These are phyloP conservation scores for Pseudodiploospora longispora DNA, from an alignment of 2,329 filamentous ascomycete genomes.

Conservation along the genomic window DNA sequence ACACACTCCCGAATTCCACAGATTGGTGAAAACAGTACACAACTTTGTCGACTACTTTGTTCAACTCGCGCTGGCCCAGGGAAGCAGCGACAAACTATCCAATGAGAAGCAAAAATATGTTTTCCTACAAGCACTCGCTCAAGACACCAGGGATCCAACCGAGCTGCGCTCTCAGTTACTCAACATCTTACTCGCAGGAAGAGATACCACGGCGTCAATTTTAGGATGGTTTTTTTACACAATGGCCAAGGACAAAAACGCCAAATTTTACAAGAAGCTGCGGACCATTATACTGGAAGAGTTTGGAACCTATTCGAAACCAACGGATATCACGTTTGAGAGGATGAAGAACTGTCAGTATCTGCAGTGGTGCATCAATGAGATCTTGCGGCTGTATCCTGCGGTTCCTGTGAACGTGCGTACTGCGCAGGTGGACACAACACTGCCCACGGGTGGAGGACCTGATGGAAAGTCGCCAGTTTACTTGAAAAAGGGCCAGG, in stretches of 20 bases:
- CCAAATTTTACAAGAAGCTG: conserved; percentile 32
- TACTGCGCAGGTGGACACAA: conserved; percentile 30
- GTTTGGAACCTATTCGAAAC: conserved; percentile 40
- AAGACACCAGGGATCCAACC: conserved; percentile 22
- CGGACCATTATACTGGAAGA: conserved; percentile 30
- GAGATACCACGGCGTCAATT: conserved; percentile 46
- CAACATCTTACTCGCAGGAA: conserved; percentile 38
- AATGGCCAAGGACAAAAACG: conserved; percentile 28
- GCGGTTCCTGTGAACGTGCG: conserved; percentile 17
- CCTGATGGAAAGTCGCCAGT: conserved; percentile 37
- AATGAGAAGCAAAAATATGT: conserved; percentile 17
- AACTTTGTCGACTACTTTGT: conserved; percentile 63
- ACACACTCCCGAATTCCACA: conserved; percentile 49
- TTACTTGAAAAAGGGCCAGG: conserved; percentile 38
- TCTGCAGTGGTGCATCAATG: conserved; percentile 17
- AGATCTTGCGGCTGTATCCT: conserved; percentile 16
- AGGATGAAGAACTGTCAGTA: conserved; percentile 15
- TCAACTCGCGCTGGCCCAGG: conserved; percentile 40
- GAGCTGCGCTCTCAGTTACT: conserved; percentile 23
- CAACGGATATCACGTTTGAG: conserved; percentile 18
- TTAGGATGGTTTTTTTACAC: conserved; percentile 40
- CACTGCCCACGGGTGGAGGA: conserved; percentile 44
- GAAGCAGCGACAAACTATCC: conserved; percentile 7
- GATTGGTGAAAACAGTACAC: conserved; percentile 58
- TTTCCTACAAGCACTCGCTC: conserved; percentile 22